These are phyloP conservation scores for Saturnispora bothae DNA, from an alignment of 805 yeast species.

Conservation along the genomic window DNA sequence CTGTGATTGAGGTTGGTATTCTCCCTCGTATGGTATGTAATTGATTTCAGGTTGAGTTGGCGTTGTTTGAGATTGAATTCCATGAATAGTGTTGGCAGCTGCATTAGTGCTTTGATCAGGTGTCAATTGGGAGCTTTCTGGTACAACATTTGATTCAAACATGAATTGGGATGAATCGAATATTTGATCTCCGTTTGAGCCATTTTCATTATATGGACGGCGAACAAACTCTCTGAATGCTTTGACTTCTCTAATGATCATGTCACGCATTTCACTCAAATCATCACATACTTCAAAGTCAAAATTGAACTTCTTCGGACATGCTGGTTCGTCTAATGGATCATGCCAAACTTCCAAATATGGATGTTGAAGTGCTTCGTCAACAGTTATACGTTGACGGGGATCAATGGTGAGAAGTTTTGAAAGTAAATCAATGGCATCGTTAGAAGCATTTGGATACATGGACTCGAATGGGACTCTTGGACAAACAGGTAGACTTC, in stretches of 20 bases:
- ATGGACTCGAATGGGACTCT: constrained; percentile 59
- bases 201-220: constrained; percentile 11
- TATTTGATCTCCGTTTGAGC: constrained; percentile 13
- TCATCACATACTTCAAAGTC: constrained; percentile 80
- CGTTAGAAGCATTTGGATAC: constrained; percentile 80
- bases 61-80: not conserved
- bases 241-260: constrained; percentile 73
- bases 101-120: constrained; percentile 5
- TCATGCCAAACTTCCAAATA: constrained; percentile 87
- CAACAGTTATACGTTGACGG: constrained; percentile 69
- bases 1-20: constrained; percentile 17
- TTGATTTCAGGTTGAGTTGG: constrained; percentile 7
- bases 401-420: constrained; percentile 85
- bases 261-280: constrained; percentile 57
- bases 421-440: constrained; percentile 72
- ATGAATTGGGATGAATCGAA: constrained; percentile 14
- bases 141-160: constrained; percentile 7
- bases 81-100: not conserved
- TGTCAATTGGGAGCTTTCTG: constrained; percentile 3
- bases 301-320: constrained; percentile 75
- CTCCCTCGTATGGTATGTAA: not conserved
- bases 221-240: constrained; percentile 74
- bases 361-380: constrained; percentile 82
- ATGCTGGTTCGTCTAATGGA: constrained; percentile 82
- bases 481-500: constrained; percentile 74